Percentiles rank a stretch among this genome's conserved stretches.
Conservation (phyloP, 805 yeast genomes). For the Candida anglica region DNA sequence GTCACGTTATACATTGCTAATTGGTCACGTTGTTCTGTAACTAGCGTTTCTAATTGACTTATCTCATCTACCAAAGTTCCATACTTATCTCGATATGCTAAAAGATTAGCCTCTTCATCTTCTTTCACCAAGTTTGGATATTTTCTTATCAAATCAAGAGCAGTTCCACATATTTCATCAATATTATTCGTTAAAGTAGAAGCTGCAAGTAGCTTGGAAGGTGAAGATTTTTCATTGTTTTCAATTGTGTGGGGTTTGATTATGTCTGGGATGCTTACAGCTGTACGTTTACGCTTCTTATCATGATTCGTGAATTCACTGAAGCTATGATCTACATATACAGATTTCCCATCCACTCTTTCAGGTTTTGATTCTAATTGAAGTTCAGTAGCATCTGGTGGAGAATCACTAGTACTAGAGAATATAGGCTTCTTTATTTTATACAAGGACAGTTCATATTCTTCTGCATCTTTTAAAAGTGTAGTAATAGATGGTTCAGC, state of each 20-base stretch:
- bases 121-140: slow-evolving; percentile 23
- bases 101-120: slow-evolving; percentile 7
- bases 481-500: slow-evolving; percentile 49
- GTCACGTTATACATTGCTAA: slow-evolving; percentile 31
- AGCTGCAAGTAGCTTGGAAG: slow-evolving; percentile 6
- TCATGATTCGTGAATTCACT: slow-evolving; percentile 22
- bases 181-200: slow-evolving; percentile 24
- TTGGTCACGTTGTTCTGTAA: slow-evolving; percentile 41
- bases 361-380: slow-evolving; percentile 29
- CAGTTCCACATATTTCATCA: slow-evolving; percentile 41
- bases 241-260: background rate
- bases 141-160: slow-evolving; percentile 27
- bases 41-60: slow-evolving; percentile 35
- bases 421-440: slow-evolving; percentile 25
- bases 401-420: background rate
- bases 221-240: slow-evolving; percentile 9
- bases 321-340: slow-evolving; percentile 27
- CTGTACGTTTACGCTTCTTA: slow-evolving; percentile 20
- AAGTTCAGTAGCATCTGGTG: background rate
- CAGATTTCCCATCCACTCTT: slow-evolving; percentile 47
- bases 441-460: slow-evolving; percentile 49
- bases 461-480: slow-evolving; percentile 57
- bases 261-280: slow-evolving; percentile 24
- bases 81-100: slow-evolving; percentile 38
- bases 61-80: slow-evolving; percentile 33